A percentile compares a stretch with the other conserved stretches of the same genome.
Conservation (phyloP, 192 early-diverging fungal species). For the Mortierella claussenii region DNA sequence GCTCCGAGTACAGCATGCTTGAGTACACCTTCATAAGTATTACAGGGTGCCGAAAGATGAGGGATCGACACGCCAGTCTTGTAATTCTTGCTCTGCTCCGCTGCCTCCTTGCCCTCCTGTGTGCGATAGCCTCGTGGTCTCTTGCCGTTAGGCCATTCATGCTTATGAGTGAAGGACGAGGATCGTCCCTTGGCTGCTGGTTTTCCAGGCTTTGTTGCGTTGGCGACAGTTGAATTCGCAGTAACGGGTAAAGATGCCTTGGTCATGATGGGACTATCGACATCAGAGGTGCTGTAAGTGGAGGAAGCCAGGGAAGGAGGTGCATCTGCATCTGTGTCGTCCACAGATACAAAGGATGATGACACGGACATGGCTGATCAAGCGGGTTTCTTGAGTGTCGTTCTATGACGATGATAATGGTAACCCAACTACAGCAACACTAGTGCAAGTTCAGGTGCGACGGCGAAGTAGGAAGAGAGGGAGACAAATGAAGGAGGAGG, state of each 20-base stretch:
- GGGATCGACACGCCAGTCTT: constrained; percentile 43
- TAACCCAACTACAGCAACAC: no score
- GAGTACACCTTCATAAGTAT: constrained; percentile 43
- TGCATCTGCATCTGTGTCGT: neutral
- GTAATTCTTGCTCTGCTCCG: constrained; percentile 45
- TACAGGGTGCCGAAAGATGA: constrained; percentile 39
- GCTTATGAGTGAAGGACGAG: constrained; percentile 14
- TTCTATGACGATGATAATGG: neutral
- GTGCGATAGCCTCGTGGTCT: constrained; percentile 45
- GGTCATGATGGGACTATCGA: constrained; percentile 29
- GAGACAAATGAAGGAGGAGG: no score
- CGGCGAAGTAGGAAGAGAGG: no score
- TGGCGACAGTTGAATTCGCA: neutral
- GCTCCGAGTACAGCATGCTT: constrained; percentile 46
- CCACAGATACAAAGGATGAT: constrained; percentile 15
- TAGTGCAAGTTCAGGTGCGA: no score
- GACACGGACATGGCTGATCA: constrained; percentile 7
- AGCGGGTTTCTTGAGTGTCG: neutral
- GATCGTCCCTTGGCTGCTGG: neutral
- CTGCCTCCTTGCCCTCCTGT: constrained; percentile 45
- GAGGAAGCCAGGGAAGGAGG: constrained; percentile 16
- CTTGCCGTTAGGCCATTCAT: constrained; percentile 49
- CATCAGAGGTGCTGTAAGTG: constrained; percentile 26
- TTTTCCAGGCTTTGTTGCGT: neutral
- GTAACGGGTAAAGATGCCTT: constrained; percentile 10